A percentile compares a stretch with the other conserved stretches of the same genome.
Conservation (phyloP, 2,329 filamentous ascomycete species). For the Aspergillus spinulosporus region DNA sequence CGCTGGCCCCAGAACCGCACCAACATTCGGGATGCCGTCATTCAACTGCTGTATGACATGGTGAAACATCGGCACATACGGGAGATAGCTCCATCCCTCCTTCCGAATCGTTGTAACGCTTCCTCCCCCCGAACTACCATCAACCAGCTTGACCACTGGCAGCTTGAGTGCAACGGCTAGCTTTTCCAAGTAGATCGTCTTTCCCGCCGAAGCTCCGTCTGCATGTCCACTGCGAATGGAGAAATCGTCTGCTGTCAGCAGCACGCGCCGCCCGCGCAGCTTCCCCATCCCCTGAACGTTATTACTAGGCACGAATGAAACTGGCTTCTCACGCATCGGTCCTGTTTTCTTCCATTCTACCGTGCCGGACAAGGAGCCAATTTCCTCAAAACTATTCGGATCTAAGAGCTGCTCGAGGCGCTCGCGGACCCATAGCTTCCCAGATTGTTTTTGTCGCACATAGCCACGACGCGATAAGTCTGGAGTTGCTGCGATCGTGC, state of each 20-base stretch:
- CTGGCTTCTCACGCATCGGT: slow-evolving; percentile 42
- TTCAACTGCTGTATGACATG: slow-evolving; percentile 61
- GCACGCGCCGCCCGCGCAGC: slow-evolving; percentile 54
- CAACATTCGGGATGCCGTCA: slow-evolving; percentile 63
- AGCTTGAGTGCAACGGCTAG: slow-evolving; percentile 57
- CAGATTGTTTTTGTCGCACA: slow-evolving; percentile 62
- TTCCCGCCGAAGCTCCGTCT: slow-evolving; percentile 59
- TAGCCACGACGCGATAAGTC: slow-evolving; percentile 58
- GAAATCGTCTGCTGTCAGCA: slow-evolving; percentile 66
- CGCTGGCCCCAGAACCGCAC: slow-evolving; percentile 63
- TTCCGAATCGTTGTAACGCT: slow-evolving; percentile 61
- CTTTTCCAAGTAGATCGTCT: slow-evolving; percentile 64
- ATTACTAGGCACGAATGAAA: slow-evolving; percentile 59
- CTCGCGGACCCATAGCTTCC: slow-evolving; percentile 66
- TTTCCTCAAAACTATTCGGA: slow-evolving; percentile 56
- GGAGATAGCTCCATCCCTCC: slow-evolving; percentile 61
- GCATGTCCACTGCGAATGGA: slow-evolving; percentile 64
- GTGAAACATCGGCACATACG: slow-evolving; percentile 56
- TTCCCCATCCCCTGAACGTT: slow-evolving; percentile 62
- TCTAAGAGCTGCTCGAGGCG: slow-evolving; percentile 61
- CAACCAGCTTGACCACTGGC: slow-evolving; percentile 64
- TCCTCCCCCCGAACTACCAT: slow-evolving; percentile 64
- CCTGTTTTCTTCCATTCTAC: slow-evolving; percentile 56
- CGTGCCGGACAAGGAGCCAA: slow-evolving; percentile 61
- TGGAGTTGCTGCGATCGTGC: slow-evolving; percentile 56